Conservation (phyloP, 495 filamentous ascomycete species). For the Penicillium coffeae region DNA sequence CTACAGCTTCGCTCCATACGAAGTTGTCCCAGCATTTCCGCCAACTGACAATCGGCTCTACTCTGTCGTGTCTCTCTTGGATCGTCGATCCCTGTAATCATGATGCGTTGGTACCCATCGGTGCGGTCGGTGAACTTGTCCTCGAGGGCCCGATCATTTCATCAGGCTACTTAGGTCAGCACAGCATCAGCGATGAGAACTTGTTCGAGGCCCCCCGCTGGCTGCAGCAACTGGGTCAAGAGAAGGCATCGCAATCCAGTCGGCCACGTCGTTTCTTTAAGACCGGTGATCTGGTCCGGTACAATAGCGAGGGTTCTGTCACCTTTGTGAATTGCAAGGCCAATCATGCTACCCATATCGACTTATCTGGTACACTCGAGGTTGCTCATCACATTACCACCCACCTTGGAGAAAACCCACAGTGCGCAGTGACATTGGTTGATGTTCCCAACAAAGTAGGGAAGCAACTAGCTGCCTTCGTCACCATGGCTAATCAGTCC, state of each 20-base stretch:
- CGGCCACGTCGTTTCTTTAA: slow-evolving; percentile 26
- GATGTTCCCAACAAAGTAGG: slow-evolving; percentile 3
- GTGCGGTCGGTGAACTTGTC: slow-evolving; percentile 56
- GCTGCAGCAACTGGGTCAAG: no score
- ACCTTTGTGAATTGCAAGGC: slow-evolving; percentile 45
- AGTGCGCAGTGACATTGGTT: slow-evolving; percentile 25
- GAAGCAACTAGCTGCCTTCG: slow-evolving; percentile 27
- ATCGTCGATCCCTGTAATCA: slow-evolving; percentile 53
- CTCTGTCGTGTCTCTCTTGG: slow-evolving; percentile 40
- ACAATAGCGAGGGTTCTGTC: slow-evolving; percentile 47
- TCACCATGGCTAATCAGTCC: slow-evolving; percentile 11
- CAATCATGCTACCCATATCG: slow-evolving; percentile 41
- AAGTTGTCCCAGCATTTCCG: neutral
- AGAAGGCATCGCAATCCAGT: neutral
- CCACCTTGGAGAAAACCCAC: slow-evolving; percentile 12
- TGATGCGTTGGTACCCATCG: slow-evolving; percentile 52
- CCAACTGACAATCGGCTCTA: slow-evolving; percentile 22
- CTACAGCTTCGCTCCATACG: slow-evolving; percentile 25
- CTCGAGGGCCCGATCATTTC: slow-evolving; percentile 58
- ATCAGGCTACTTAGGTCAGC: slow-evolving; percentile 45
- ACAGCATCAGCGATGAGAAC: slow-evolving; percentile 30
- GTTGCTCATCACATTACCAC: slow-evolving; percentile 37
- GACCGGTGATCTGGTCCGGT: slow-evolving; percentile 54
- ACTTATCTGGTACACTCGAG: slow-evolving; percentile 44
- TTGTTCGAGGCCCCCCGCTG: slow-evolving; percentile 50